Percentiles rank a stretch among this genome's conserved stretches.
Conservation (phyloP, 2,329 filamentous ascomycete genomes). For the Orbilia ellipsospora region DNA sequence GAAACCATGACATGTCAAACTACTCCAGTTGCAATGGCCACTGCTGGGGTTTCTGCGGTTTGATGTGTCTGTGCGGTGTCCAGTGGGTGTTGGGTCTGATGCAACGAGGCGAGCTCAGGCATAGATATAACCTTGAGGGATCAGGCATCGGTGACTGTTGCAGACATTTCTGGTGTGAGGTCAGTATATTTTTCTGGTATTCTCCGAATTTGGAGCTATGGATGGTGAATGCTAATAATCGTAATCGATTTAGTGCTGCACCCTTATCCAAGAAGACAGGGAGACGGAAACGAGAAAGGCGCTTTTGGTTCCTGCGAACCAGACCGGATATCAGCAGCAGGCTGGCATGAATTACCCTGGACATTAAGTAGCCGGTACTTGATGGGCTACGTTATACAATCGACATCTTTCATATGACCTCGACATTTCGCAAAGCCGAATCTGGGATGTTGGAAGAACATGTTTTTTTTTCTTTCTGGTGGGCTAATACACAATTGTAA, state of each 20-base stretch:
- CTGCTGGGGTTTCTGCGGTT: slow-evolving; percentile 61
- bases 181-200: slow-evolving; percentile 23
- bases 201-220: slow-evolving; percentile 1
- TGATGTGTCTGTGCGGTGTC: slow-evolving; percentile 60
- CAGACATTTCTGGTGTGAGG: slow-evolving; percentile 67
- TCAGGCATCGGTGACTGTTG: slow-evolving; percentile 67
- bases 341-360: slow-evolving; percentile 30
- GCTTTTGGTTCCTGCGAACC: slow-evolving; percentile 39
- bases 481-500: too few species aligned
- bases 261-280: slow-evolving; percentile 69
- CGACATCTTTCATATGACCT: too few species aligned
- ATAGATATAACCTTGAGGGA: slow-evolving; percentile 68
- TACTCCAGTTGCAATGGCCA: slow-evolving; percentile 55
- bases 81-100: slow-evolving; percentile 66
- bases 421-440: too few species aligned
- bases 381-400: too few species aligned
- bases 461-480: too few species aligned
- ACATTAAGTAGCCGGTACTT: slow-evolving; percentile 12
- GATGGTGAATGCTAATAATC: slow-evolving; percentile 15
- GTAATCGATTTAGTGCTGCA: slow-evolving; percentile 65
- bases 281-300: slow-evolving; percentile 44
- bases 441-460: too few species aligned
- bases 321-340: slow-evolving; percentile 40
- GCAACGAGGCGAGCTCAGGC: slow-evolving; percentile 68
- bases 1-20: slow-evolving; percentile 30